Base-by-base conservation (phyloP, 345 rosid species). In the Streptanthus diversifolius region DNA sequence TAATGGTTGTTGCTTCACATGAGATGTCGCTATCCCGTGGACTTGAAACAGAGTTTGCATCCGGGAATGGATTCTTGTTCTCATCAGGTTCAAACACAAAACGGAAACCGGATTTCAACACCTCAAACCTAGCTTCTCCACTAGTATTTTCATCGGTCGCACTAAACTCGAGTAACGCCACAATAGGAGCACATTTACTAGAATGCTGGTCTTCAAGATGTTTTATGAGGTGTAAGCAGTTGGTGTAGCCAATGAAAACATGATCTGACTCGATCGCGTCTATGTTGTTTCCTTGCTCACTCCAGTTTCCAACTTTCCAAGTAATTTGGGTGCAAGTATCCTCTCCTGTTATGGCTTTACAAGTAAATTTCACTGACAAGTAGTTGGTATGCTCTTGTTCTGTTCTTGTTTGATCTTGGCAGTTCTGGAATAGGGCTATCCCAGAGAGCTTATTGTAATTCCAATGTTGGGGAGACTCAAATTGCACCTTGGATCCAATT, bases 71-170 rank as follows among this genome's bases (percentile, higher is more conserved):
- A 40, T 4, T 15, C 18, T 8, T 40, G 41, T 51, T 71, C 53
- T 62, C 69, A 5, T 62, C 63, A 32, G 70, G 39, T 7, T 72
- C 70, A 53, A 52, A 72, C 33, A 52, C 70, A 5, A 62, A 62
- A 39, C 70, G 27, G 25, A 72, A 11, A 51, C 76, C 76, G 18
- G 76, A 72, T 52, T 41, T 72, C 76, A 61, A 13, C n/a, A 72
- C 70, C 8, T 72, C 70, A 61, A 71, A 12, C 7, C 10, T 37
- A 12, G 59, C 51, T 60, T 49, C 58, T 15, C 13, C 49, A n/a
- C 32, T 13, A 30, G 55, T 56, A 41, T 8, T 33, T 44, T 15
- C 49, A 44, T 44, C 11, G 10, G 14, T 32, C 18, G 32, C 66
- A 24, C 17, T 47, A 22, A 71, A 48, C 32, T 71, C 68, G 1